Evolutionary conservation across 2,329 filamentous ascomycete species (phyloP).

Genomic region (Myrmaecium sp.): DNA sequence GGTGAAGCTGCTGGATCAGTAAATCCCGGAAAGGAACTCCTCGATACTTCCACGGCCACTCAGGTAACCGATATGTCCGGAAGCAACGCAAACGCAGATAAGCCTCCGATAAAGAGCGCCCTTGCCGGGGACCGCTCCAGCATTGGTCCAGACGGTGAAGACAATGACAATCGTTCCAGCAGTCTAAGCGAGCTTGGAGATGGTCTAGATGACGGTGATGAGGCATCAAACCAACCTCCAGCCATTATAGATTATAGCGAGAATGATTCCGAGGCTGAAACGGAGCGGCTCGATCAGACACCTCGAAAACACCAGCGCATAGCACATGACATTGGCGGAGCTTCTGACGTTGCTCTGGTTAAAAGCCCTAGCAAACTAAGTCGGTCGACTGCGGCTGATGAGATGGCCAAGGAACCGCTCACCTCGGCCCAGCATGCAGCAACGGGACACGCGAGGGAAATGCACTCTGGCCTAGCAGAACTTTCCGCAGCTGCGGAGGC

Average conservation of each 20-base stretch:
- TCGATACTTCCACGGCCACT: too few relatives aligned
- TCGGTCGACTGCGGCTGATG: too few relatives aligned
- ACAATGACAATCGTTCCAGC: constrained; percentile 44
- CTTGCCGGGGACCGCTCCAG: constrained; percentile 1
- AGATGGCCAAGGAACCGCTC: constrained; percentile 13
- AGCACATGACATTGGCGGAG: constrained; percentile 16
- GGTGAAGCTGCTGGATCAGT: too few relatives aligned
- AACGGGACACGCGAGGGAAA: constrained; percentile 9
- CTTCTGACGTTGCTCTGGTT: constrained; percentile 15
- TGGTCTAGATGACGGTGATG: constrained; percentile 44
- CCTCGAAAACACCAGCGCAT: constrained; percentile 42
- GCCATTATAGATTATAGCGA: constrained; percentile 27
- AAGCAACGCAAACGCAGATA: too few relatives aligned
- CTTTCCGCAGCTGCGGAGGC: constrained; percentile 15
- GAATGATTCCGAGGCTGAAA: constrained; percentile 74
- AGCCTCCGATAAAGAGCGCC: too few relatives aligned
- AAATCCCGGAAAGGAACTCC: too few relatives aligned
- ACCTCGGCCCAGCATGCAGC: constrained; percentile 8
- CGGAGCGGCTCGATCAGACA: constrained; percentile 81
- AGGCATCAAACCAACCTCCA: constrained; percentile 13
- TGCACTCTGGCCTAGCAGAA: too few relatives aligned
- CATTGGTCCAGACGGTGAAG: neutral
- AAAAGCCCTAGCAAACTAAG: constrained; percentile 21
- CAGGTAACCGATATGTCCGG: too few relatives aligned
- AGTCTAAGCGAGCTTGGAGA: constrained; percentile 88